Percentiles rank a stretch among this genome's conserved stretches.
Conservation (phyloP, 2,329 filamentous ascomycete genomes). For the Apiospora malaysiana region DNA sequence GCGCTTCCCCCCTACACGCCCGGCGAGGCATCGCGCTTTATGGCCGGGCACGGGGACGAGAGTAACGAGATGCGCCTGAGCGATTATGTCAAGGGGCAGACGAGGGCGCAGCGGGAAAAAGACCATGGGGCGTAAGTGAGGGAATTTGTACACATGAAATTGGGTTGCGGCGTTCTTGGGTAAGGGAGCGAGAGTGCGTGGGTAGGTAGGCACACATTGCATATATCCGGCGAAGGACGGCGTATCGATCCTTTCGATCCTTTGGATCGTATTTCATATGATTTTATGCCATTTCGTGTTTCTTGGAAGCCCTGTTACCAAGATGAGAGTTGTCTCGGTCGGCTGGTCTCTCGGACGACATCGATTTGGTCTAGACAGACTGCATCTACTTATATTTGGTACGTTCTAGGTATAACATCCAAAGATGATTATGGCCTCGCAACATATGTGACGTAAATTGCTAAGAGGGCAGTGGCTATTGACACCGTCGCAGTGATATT, state of each 20-base stretch:
- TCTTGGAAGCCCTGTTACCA: too few species aligned
- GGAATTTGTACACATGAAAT: background rate
- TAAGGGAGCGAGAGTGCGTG: background rate
- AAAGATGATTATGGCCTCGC: background rate
- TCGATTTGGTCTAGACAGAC: too few species aligned
- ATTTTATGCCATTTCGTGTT: background rate
- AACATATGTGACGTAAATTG: background rate
- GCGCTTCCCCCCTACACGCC: slow-evolving; percentile 42
- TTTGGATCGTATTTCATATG: background rate
- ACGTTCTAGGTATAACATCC: too few species aligned
- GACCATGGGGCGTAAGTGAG: slow-evolving; percentile 29
- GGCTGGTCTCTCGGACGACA: too few species aligned
- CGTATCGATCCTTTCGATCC: background rate
- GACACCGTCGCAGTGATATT: background rate
- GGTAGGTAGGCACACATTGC: background rate
- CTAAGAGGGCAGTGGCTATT: background rate
- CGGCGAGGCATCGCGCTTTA: slow-evolving; percentile 34
- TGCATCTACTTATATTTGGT: too few species aligned
- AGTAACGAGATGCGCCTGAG: slow-evolving; percentile 45
- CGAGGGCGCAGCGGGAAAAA: slow-evolving; percentile 44
- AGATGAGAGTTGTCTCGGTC: too few species aligned
- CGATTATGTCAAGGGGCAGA: slow-evolving; percentile 45
- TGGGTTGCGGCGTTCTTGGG: slow-evolving; percentile 19
- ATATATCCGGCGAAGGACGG: slow-evolving; percentile 8
- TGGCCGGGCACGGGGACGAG: slow-evolving; percentile 42